phyloP scores from a whole-genome alignment of 73 alveolate genomes.

The Paramecium tetraurelia region DNA sequence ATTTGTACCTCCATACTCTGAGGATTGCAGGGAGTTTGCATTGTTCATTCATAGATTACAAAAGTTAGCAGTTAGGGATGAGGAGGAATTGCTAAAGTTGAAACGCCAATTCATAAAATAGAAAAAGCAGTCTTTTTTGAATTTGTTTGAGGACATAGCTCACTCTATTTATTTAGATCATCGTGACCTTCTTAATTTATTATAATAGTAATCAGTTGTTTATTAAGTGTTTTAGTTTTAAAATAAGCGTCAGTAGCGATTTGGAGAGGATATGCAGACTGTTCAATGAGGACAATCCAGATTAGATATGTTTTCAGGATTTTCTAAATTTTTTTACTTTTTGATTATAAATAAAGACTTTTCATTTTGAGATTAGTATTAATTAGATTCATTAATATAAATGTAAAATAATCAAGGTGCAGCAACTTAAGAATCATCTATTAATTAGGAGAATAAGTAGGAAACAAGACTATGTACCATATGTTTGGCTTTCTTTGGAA shows the following conservation, averaged over 20 bases:
- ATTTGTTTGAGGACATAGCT: neutral
- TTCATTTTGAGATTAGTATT: neutral
- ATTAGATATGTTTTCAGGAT: neutral
- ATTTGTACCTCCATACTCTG: neutral
- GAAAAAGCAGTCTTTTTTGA: neutral
- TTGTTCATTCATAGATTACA: neutral
- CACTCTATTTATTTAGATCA: neutral
- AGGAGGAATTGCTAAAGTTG: neutral
- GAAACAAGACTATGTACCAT: neutral
- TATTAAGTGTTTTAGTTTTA: neutral
- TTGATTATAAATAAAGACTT: conserved; percentile 1
- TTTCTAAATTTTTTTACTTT: conserved; percentile 25
- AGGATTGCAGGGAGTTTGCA: neutral
- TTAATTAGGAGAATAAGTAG: neutral
- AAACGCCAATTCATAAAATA: neutral
- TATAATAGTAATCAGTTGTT: neutral
- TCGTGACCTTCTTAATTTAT: neutral
- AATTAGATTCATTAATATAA: neutral
- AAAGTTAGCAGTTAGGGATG: neutral
- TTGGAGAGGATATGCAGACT: neutral
- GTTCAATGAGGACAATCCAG: neutral
- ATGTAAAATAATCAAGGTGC: conserved; percentile 25
- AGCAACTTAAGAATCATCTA: neutral
- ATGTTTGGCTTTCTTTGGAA: neutral
- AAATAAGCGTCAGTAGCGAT: neutral